Evolutionary conservation across 2,329 filamentous ascomycete genomes (phyloP).

Genomic region (Pseudopyricularia cyperi): DNA sequence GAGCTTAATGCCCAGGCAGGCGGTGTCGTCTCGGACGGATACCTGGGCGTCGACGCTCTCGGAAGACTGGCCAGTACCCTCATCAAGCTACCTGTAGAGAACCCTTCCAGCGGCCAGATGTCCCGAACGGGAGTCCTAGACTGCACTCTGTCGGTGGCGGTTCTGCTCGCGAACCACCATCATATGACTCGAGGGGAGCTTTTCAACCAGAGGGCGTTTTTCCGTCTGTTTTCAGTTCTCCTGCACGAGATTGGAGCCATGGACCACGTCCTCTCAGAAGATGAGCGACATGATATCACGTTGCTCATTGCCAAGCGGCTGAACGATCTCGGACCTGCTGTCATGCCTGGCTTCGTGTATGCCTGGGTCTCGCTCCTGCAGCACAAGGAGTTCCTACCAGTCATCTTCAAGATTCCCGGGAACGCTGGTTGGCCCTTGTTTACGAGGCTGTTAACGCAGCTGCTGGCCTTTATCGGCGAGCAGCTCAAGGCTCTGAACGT

Average conservation of each 20-base stretch:
- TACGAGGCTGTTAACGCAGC: constrained; percentile 57
- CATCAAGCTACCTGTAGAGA: constrained; percentile 56
- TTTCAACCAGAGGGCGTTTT: constrained; percentile 84
- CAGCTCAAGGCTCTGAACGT: constrained; percentile 64
- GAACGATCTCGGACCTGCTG: constrained; percentile 58
- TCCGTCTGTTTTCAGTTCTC: constrained; percentile 73
- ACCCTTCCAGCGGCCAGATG: constrained; percentile 41
- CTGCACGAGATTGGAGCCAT: constrained; percentile 55
- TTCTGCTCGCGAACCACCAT: constrained; percentile 75
- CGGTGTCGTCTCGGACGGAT: constrained; percentile 44
- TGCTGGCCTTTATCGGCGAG: constrained; percentile 64
- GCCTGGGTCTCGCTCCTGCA: constrained; percentile 73
- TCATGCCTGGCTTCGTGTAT: constrained; percentile 73
- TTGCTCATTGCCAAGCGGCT: constrained; percentile 60
- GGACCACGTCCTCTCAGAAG: neutral
- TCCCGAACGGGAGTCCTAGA: constrained; percentile 62
- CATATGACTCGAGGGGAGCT: constrained; percentile 66
- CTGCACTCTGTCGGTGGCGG: constrained; percentile 62
- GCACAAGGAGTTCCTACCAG: constrained; percentile 74
- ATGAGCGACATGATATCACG: constrained; percentile 56
- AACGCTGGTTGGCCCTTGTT: constrained; percentile 65
- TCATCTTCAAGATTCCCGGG: constrained; percentile 55
- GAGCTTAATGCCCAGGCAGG: constrained; percentile 55
- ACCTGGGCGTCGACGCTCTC: constrained; percentile 61
- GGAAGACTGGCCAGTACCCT: constrained; percentile 68